Evolutionary conservation across 805 yeast genomes (phyloP).

Genomic region (Saccharomycodes ludwigii): DNA sequence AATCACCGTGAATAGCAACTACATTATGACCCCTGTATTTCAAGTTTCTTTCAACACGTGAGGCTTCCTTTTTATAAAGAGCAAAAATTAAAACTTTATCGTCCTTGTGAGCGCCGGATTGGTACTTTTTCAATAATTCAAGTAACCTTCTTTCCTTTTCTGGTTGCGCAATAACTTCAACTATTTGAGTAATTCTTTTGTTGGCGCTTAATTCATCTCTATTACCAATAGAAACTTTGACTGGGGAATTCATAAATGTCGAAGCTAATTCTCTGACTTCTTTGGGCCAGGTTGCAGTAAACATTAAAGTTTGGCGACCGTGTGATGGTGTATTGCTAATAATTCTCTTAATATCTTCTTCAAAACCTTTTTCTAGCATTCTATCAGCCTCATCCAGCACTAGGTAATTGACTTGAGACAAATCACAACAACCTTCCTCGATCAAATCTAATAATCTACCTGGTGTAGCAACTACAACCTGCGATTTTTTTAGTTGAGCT

Average conservation of each 20-base stretch:
- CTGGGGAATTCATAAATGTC: constrained; percentile 74
- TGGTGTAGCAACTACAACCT: constrained; percentile 94
- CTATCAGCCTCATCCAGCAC: constrained; percentile 97
- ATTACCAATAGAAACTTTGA: constrained; percentile 85
- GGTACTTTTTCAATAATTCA: constrained; percentile 62
- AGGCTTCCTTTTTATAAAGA: constrained; percentile 90
- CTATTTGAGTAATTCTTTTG: constrained; percentile 84
- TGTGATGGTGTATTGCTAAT: constrained; percentile 43
- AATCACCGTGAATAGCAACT: constrained; percentile 93
- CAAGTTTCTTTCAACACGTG: constrained; percentile 72
- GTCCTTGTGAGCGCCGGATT: constrained; percentile 47
- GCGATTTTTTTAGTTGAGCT: constrained; percentile 47
- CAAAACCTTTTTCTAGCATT: constrained; percentile 97
- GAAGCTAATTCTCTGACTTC: constrained; percentile 89
- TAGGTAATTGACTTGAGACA: constrained; percentile 57
- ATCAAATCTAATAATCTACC: constrained; percentile 88
- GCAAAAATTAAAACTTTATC: constrained; percentile 90
- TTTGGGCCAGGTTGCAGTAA: constrained; percentile 99
- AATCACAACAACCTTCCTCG: constrained; percentile 72
- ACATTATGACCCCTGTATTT: constrained; percentile 63
- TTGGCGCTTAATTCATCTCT: constrained; percentile 91
- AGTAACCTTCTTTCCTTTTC: constrained; percentile 69
- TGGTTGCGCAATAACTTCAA: constrained; percentile 78
- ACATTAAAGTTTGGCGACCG: constrained; percentile 86
- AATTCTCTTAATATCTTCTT: constrained; percentile 84